Conservation (phyloP, 2,329 filamentous ascomycete species). For the Aspergillus caelatus region DNA sequence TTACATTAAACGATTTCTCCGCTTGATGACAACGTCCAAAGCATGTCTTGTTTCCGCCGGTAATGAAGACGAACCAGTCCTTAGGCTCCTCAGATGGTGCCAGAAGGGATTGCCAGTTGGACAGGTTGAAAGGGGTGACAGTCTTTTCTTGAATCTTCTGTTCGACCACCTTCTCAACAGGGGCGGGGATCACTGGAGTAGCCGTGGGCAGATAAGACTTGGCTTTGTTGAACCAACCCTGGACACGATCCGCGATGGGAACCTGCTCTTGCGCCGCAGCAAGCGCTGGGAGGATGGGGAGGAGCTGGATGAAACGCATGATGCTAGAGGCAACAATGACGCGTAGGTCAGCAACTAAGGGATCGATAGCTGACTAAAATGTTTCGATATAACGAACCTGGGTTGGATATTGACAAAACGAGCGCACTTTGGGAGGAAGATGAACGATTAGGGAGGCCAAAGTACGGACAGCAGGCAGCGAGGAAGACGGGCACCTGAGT, state of each 20-base stretch:
- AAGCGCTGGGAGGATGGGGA: constrained; percentile 53
- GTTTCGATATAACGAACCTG: constrained; percentile 22
- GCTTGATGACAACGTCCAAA: constrained; percentile 60
- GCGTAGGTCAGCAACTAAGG: constrained; percentile 20
- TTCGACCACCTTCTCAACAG: constrained; percentile 47
- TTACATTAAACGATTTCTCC: constrained; percentile 56
- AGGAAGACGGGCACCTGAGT: constrained; percentile 23
- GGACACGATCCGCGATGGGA: constrained; percentile 51
- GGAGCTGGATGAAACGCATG: constrained; percentile 57
- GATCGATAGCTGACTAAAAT: constrained; percentile 4
- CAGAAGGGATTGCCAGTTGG: constrained; percentile 61
- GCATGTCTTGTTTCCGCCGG: constrained; percentile 67
- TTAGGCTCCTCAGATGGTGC: constrained; percentile 44
- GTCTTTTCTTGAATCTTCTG: constrained; percentile 51
- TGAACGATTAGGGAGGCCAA: constrained; percentile 19
- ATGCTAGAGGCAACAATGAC: constrained; percentile 30
- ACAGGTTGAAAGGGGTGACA: constrained; percentile 57
- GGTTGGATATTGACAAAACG: constrained; percentile 13
- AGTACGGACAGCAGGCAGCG: constrained; percentile 30
- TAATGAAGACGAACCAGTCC: constrained; percentile 64
- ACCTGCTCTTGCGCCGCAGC: constrained; percentile 62
- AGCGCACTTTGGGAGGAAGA: constrained; percentile 24
- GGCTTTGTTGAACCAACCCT: constrained; percentile 55
- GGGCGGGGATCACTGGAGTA: constrained; percentile 34
- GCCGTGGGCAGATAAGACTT: constrained; percentile 59